Conservation (phyloP, 2,329 filamentous ascomycete species). For the Metarhizium sp. region DNA sequence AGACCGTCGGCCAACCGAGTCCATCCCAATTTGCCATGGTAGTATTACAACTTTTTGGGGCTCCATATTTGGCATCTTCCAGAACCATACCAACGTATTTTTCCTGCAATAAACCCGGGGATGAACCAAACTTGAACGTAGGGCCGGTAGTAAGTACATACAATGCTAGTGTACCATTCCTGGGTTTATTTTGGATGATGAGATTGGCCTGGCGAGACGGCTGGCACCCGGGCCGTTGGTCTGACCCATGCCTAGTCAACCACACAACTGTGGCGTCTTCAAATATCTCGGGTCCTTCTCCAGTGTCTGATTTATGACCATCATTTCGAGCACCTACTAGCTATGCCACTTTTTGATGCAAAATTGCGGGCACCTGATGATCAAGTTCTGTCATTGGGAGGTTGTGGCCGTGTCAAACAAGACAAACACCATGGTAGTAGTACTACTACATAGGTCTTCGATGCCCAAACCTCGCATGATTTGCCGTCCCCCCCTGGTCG, state of each 20-base stretch:
- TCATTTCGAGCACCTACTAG: background rate
- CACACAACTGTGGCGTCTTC: too few species aligned
- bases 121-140: slow-evolving; percentile 17
- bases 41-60: background rate
- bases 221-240: slow-evolving; percentile 25
- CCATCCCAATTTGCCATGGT: background rate
- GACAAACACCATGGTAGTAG: background rate
- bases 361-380: background rate
- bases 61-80: slow-evolving; percentile 16
- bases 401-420: background rate
- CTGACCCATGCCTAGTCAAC: slow-evolving; percentile 11
- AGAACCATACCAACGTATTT: slow-evolving; percentile 19
- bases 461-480: background rate
- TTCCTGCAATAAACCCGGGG: slow-evolving; percentile 21
- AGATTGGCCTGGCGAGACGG: slow-evolving; percentile 22
- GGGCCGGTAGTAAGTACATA: slow-evolving; percentile 7
- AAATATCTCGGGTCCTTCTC: background rate
- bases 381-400: background rate
- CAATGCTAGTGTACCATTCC: slow-evolving; percentile 7
- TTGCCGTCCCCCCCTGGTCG: too few species aligned
- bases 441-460: background rate
- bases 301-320: background rate
- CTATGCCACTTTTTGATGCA: background rate
- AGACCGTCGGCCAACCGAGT: background rate
- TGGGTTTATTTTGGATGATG: slow-evolving; percentile 14